Base-by-base conservation (phyloP, 1,139 yeast species). In the Diutina neorugosa region DNA sequence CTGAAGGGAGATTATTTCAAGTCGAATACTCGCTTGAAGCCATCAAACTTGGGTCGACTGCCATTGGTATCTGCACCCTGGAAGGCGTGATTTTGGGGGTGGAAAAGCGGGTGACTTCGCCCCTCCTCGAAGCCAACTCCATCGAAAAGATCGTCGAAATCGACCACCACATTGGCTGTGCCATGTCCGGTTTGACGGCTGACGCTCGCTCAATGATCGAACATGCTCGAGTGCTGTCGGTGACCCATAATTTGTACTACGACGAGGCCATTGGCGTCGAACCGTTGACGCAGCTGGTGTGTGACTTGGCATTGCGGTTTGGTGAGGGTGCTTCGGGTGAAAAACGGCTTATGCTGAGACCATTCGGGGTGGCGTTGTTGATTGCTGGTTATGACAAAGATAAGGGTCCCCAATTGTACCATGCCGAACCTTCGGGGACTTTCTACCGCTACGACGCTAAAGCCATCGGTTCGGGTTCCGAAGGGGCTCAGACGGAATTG, bases 301-400 rank as follows among this genome's bases (percentile, higher is more conserved):
- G 98, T 69, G 98, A 94, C 70, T 78, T 94, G 65, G 98, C 99
- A 2, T 76, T 94, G 62, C 80, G 98, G 66, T 94, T 94, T 63
- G 99, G 99, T 57, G 99, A 93, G 72, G 97, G 98, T 60, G 98
- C 97, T 11, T 85, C 93, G 50, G 98, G 97, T 57, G 98, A 93
- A 66, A 94, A 94, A 68, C 80, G 96, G 66, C 79, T 91, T 62
- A 94, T 94, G 99, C 89, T 97, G 4, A 83, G 99, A 71, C 99
- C 99, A 11, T 94, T 94, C 69, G 99, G 99, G 65, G 99, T 94
- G 53, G 99, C 99, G 1, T 74, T 94, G 59, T 78, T 94, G 64
- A 86, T 94, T 65, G 98, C 98, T 8, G 99, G 99, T 52, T 78
- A 84, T 61, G 98, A 93, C 70, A 46, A 46, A n/a, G 95, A 89